Evolutionary conservation across 306 rosid genomes (phyloP).

Genomic region (Sophora flavescens): DNA sequence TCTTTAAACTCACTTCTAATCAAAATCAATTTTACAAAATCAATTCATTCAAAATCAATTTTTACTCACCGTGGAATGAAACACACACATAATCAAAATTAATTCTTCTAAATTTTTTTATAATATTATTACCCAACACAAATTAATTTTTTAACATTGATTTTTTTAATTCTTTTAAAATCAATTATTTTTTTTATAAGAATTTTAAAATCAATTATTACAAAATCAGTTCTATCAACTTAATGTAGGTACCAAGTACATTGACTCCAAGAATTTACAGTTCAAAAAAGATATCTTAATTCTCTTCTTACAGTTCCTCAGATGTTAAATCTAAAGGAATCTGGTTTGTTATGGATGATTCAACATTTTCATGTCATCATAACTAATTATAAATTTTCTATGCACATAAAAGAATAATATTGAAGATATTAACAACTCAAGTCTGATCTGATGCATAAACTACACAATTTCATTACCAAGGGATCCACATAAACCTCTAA

Average conservation of each 20-base stretch:
- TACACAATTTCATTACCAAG: slow-evolving; percentile 16
- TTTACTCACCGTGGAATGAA: too few species aligned
- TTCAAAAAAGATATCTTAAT: neutral
- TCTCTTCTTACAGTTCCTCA: neutral
- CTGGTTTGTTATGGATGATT: neutral
- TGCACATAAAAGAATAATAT: slow-evolving; percentile 42
- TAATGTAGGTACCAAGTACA: neutral
- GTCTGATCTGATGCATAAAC: slow-evolving; percentile 1
- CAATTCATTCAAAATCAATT: too few species aligned
- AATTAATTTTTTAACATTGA: too few species aligned
- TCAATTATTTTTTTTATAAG: too few species aligned
- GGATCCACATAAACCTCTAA: neutral
- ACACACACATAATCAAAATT: too few species aligned
- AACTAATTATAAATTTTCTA: slow-evolving; percentile 25
- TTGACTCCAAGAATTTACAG: neutral
- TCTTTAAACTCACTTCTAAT: too few species aligned
- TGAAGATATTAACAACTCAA: slow-evolving; percentile 32
- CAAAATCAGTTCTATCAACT: too few species aligned
- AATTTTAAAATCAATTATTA: too few species aligned
- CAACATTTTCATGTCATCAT: neutral
- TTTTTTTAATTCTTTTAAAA: too few species aligned
- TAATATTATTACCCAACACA: too few species aligned
- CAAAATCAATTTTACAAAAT: too few species aligned
- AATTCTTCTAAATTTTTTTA: too few species aligned
- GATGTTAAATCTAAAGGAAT: neutral